Conservation (phyloP, 768 basidiomycete species). For the Tylopilus plumbeoviolaceoides region DNA sequence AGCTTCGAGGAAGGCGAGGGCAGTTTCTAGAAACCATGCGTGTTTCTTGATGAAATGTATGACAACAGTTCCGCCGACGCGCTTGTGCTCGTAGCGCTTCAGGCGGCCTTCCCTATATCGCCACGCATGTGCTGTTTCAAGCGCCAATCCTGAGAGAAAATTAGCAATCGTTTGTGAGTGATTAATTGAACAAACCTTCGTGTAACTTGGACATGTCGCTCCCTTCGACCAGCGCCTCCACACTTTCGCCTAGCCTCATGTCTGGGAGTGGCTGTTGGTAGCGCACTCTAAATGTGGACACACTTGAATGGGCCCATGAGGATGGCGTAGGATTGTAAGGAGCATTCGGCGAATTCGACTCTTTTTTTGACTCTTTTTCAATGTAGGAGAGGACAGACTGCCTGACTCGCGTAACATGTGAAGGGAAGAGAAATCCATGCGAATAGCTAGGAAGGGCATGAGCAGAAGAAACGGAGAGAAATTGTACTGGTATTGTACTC, state of each 20-base stretch:
- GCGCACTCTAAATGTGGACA: slow-evolving; percentile 76
- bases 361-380: slow-evolving; percentile 39
- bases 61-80: slow-evolving; percentile 88
- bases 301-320: slow-evolving; percentile 76
- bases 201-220: slow-evolving; percentile 72
- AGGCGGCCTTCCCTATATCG: slow-evolving; percentile 64
- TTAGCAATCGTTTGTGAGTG: neutral
- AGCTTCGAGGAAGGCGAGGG: slow-evolving; percentile 80
- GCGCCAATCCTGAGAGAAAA: slow-evolving; percentile 43
- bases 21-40: slow-evolving; percentile 95
- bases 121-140: slow-evolving; percentile 67
- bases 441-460: slow-evolving; percentile 60
- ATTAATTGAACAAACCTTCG: slow-evolving; percentile 44
- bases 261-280: slow-evolving; percentile 69
- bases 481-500: slow-evolving; percentile 30
- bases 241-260: slow-evolving; percentile 62
- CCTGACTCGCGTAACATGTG: slow-evolving; percentile 70
- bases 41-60: slow-evolving; percentile 98
- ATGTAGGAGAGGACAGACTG: slow-evolving; percentile 50
- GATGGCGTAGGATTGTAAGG: slow-evolving; percentile 42
- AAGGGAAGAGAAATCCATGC: slow-evolving; percentile 94
- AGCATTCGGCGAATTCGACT: slow-evolving; percentile 22
- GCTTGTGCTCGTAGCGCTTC: slow-evolving; percentile 58
- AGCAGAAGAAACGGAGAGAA: slow-evolving; percentile 3
- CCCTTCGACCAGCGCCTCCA: slow-evolving; percentile 93